Evolutionary conservation across 1,284 basidiomycete genomes (phyloP), one percentile per base, ranked within the genome.

Genomic region (Hortiboletus rubellus): DNA sequence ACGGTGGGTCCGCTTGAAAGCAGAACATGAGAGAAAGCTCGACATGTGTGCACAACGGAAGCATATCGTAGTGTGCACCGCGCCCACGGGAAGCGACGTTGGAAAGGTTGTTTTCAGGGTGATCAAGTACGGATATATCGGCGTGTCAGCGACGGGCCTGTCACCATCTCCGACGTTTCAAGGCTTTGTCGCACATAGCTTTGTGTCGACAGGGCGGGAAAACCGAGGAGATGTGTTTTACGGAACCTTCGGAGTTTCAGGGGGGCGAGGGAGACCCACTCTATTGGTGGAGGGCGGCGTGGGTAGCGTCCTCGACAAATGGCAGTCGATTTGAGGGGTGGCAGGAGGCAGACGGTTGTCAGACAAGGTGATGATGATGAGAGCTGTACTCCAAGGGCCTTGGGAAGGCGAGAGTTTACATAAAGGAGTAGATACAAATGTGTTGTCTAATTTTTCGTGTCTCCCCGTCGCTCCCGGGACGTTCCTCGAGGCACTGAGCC

Each of bases 351-450:
- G 22, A 22, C 36, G 41, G 33, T 45, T 24, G 60, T 45, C 44
- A 46, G 38, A 24, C 38, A 41, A 14, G 49, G 22, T 43, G 61
- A 41, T 31, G 43, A 1, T 10, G 55, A 41, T 22, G 51, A 37
- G 59, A 46, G 58, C n/a, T 54, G 55, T 47, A 60, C 38, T 40
- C n/a, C 38, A 47, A 45, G 36, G 44, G 44, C 59, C 65, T 67
- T 68, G 64, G 65, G 67, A 71, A 55, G 53, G 45, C 27, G 36
- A 44, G 43, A 24, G 33, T 60, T 73, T 69, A 69, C 71, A 73
- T 69, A 69, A 69, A 64, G 55, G 27, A 62, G 17, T 44, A 18
- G 44, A 57, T 67, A 70, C 66, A 67, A 66, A 69, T 41, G 41
- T 50, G 37, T 52, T 36, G 50, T 50, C 43, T 36, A 17, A 45